phyloP scores from a whole-genome alignment of 2,329 filamentous ascomycete genomes.

The Rhinocladiella similis region DNA sequence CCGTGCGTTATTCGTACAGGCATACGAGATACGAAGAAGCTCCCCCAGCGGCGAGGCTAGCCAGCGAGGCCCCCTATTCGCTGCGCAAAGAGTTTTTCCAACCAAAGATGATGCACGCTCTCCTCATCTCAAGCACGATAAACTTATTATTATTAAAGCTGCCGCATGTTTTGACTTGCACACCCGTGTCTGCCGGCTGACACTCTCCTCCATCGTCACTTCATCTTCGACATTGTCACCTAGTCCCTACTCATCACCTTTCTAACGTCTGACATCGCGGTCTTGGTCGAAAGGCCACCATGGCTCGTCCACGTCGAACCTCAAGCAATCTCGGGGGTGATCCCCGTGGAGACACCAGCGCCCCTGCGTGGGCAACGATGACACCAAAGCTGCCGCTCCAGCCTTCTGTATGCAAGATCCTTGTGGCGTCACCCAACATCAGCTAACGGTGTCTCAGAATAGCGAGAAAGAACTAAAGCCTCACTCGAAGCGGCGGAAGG shows the following conservation, averaged over 20 bases:
- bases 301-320: constrained; percentile 39
- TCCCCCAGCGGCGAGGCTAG: background rate
- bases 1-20: background rate
- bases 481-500: constrained; percentile 46
- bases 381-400: constrained; percentile 36
- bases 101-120: background rate
- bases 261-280: background rate
- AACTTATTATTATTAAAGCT: background rate
- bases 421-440: background rate
- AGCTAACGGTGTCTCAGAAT: constrained; percentile 14
- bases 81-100: background rate
- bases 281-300: background rate
- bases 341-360: constrained; percentile 48
- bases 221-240: background rate
- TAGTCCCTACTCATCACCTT: background rate
- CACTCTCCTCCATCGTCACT: background rate
- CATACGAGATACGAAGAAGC: background rate
- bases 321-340: constrained; percentile 48
- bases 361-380: constrained; percentile 48
- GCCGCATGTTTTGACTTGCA: background rate
- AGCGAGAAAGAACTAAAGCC: constrained; percentile 32
- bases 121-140: background rate
- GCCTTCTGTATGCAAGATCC: constrained; percentile 14
- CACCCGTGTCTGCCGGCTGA: background rate
- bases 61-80: background rate